These are phyloP conservation scores for Pseudevernia furfuracea DNA, from an alignment of 495 filamentous ascomycete genomes.

Conservation along the genomic window DNA sequence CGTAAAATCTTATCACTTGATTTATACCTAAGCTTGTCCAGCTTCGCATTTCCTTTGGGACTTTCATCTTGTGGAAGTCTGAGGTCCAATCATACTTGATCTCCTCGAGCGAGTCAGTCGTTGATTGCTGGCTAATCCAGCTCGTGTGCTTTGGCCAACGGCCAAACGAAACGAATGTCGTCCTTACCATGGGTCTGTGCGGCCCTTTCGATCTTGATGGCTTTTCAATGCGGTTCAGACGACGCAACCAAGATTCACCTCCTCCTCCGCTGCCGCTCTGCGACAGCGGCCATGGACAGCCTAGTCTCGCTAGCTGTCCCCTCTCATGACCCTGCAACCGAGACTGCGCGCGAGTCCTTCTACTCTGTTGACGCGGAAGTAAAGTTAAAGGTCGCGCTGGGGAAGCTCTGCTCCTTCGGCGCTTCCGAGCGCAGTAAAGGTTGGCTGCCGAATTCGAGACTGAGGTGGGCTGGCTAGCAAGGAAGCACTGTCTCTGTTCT, in stretches of 20 bases:
- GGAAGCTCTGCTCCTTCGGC: not conserved
- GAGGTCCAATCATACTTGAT: not conserved
- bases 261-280: not conserved
- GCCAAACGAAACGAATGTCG: not conserved
- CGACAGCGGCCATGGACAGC: not conserved
- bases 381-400: not conserved
- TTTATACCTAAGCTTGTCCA: not conserved
- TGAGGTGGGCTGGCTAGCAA: not conserved
- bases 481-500: too few species aligned
- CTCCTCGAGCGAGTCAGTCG: not conserved
- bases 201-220: not conserved
- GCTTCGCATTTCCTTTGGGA: not conserved
- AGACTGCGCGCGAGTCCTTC: not conserved
- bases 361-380: not conserved
- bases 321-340: not conserved
- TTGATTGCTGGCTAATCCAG: not conserved
- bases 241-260: not conserved
- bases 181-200: not conserved
- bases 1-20: not conserved
- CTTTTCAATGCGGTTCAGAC: not conserved
- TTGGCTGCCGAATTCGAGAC: not conserved
- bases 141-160: not conserved
- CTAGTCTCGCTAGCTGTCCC: not conserved
- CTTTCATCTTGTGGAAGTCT: not conserved
- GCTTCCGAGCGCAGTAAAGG: not conserved